Evolutionary conservation across 192 early-diverging fungal genomes (phyloP).

Genomic region (Bifiguratus adelaidae): DNA sequence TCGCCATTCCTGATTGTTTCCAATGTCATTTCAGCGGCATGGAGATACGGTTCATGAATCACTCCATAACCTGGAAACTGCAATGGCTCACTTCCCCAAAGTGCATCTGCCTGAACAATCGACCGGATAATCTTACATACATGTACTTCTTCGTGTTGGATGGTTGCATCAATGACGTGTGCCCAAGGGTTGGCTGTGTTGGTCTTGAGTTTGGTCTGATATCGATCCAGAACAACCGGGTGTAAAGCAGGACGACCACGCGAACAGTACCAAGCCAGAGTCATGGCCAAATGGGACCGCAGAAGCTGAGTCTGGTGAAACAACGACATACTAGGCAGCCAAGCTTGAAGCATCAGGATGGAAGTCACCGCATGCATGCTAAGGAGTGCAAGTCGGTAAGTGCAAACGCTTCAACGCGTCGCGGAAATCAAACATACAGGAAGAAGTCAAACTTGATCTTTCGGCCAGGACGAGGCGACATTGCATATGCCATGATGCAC

Average conservation of each 20-base stretch:
- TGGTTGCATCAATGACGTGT: constrained; percentile 24
- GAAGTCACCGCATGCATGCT: constrained; percentile 43
- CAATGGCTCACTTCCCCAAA: too few species aligned
- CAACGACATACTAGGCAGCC: constrained; percentile 18
- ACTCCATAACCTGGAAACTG: too few species aligned
- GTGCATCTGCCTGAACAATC: too few species aligned
- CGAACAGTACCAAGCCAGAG: constrained; percentile 22
- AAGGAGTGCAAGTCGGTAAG: background rate
- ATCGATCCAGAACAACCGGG: constrained; percentile 10
- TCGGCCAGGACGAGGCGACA: constrained; percentile 16
- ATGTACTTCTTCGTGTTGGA: constrained; percentile 38
- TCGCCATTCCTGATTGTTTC: too few species aligned
- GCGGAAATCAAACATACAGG: constrained; percentile 10
- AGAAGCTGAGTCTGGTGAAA: constrained; percentile 27
- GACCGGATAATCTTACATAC: constrained; percentile 41
- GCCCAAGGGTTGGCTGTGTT: constrained; percentile 32
- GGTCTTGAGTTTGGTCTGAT: constrained; percentile 7
- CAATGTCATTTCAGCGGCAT: too few species aligned
- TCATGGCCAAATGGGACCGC: constrained; percentile 18
- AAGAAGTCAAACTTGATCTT: constrained; percentile 31
- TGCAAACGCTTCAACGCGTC: background rate
- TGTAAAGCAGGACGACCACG: constrained; percentile 28
- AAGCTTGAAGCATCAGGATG: constrained; percentile 33
- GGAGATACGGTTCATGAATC: too few species aligned
- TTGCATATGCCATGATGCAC: constrained; percentile 21